A percentile compares a stretch with the other conserved stretches of the same genome.
Evolutionary conservation across 345 rosid genomes (phyloP).

Genomic region (Isatis tinctoria): DNA sequence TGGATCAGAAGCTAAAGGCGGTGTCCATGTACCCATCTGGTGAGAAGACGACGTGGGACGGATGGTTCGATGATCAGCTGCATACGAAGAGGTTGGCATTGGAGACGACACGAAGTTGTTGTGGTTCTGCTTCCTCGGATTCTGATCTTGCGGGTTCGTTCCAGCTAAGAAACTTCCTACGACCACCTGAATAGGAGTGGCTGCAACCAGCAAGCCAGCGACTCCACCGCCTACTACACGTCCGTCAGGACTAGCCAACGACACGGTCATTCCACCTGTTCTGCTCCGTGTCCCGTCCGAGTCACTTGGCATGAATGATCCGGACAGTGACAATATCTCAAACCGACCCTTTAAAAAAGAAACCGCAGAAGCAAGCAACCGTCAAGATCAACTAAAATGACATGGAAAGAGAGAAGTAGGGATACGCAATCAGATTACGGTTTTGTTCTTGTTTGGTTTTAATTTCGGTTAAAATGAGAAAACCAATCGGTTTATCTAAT

Average conservation of each 20-base stretch:
- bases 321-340: constrained; percentile 88
- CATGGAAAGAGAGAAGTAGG: not conserved
- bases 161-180: constrained; percentile 81
- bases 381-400: not conserved
- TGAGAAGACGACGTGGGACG: constrained; percentile 1
- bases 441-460: not conserved
- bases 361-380: not conserved
- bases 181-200: constrained; percentile 89
- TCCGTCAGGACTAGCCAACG: constrained; percentile 88
- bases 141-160: constrained; percentile 59
- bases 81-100: constrained; percentile 31
- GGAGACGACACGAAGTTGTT: constrained; percentile 35
- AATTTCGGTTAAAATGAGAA: not conserved
- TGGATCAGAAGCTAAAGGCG: constrained; percentile 10
- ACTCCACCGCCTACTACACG: constrained; percentile 94
- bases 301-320: constrained; percentile 91
- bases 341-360: constrained; percentile 65
- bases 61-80: constrained; percentile 40
- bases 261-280: constrained; percentile 95
- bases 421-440: not conserved
- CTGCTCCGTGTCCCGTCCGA: constrained; percentile 72
- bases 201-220: constrained; percentile 86
- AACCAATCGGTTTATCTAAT: not conserved
- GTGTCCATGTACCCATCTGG: constrained; percentile 10
- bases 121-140: constrained; percentile 49